Evolutionary conservation across 495 filamentous ascomycete species (phyloP), one percentile per base, ranked within the genome.

Genomic region (Penicillium verhagenii): DNA sequence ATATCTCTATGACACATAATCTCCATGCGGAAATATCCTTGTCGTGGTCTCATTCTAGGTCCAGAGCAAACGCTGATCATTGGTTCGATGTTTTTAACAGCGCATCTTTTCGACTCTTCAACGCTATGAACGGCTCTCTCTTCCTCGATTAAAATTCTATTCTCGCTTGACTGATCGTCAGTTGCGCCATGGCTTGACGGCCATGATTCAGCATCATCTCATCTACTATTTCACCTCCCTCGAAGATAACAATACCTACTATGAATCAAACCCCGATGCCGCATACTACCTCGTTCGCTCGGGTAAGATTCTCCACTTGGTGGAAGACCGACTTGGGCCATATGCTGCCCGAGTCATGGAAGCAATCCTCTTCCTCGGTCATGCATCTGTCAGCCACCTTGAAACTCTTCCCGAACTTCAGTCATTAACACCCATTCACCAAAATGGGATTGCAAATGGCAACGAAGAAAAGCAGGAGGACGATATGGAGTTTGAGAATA

Each of bases 141-240:
- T 94, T 35, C 67, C 74, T n/a, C 79, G 80, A 28, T 73, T 99
- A 25, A 75, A 71, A 49, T 83, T 82, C 35, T 78, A 89, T 59
- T 87, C 89, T 11, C 77, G 79, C 24, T 81, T 97, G 31, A 79
- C 80, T 35, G 74, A 79, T 8, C 79, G 81, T 29, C 86, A 92
- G 58, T 69, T 96, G 29, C 88, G 82, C 49, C 81, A 91, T 72
- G 91, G 87, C 14, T 79, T 97, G 35, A 83, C 81, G 29, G 86
- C 92, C 23, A 88, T 99, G 61, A 79, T 93, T 40, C 94, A 97
- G 67, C 86, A 95, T 60, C 89, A 92, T 56, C 81, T 99, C 16
- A 80, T 96, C 10, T 87, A 86, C 64, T 86, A 92, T 69, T 82
- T 85, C 58, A 80, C 82, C 52, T 83, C 89, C 35, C 60, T 74